Evolutionary conservation across 805 yeast species (phyloP).

Genomic region (Tetrapisispora fleetii): DNA sequence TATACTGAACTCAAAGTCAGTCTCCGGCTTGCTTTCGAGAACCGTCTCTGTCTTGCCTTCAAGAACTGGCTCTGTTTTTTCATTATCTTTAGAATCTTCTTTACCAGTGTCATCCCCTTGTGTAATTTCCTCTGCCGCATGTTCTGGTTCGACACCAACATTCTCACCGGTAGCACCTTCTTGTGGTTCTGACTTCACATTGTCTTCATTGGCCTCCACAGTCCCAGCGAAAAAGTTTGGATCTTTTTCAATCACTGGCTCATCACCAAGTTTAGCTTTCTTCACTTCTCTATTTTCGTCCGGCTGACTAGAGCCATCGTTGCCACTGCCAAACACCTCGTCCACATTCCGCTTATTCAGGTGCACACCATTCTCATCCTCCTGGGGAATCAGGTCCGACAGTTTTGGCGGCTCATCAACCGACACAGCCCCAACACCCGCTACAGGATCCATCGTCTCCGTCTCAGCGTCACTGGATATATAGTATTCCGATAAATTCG

Average conservation of each 20-base stretch:
- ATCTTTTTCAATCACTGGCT: not conserved
- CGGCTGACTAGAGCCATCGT: not conserved
- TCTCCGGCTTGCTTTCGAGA: constrained; percentile 4
- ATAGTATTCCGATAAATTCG: constrained; percentile 14
- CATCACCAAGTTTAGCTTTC: constrained; percentile 7
- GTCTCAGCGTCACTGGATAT: constrained; percentile 77
- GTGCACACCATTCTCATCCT: constrained; percentile 15
- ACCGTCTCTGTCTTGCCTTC: not conserved
- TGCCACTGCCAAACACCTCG: constrained; percentile 6
- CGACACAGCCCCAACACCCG: constrained; percentile 36
- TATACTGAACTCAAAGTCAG: constrained; percentile 6
- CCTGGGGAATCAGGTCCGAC: constrained; percentile 12
- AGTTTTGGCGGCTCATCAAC: constrained; percentile 13
- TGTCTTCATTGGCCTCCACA: not conserved
- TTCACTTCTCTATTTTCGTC: not conserved
- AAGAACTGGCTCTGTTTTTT: not conserved
- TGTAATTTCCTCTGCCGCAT: not conserved
- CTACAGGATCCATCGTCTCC: constrained; percentile 84
- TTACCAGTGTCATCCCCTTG: not conserved
- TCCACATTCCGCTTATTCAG: constrained; percentile 31
- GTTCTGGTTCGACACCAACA: not conserved
- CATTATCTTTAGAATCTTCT: not conserved
- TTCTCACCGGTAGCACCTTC: not conserved
- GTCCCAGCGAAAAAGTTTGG: not conserved
- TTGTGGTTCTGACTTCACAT: not conserved